A percentile compares a stretch with the other conserved stretches of the same genome.
These are phyloP conservation scores for Theobroma cacao DNA, from an alignment of 345 rosid genomes.

Conservation along the genomic window DNA sequence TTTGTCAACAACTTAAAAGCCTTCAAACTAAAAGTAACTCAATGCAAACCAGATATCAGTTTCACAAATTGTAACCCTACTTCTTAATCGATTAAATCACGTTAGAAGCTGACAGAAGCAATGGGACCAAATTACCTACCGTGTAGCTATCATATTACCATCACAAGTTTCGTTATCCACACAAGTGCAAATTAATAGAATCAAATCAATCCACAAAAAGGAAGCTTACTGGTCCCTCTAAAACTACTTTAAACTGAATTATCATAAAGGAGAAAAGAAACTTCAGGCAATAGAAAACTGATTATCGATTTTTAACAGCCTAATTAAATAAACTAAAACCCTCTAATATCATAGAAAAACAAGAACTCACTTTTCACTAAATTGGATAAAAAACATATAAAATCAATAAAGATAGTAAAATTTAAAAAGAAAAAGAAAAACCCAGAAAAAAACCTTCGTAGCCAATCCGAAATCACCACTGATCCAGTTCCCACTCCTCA, in stretches of 20 bases:
- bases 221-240: not conserved
- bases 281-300: not conserved
- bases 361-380: not conserved
- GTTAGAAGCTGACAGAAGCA: not conserved
- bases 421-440: not conserved
- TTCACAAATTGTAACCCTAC: not conserved
- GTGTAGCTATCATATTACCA: not conserved
- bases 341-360: not conserved
- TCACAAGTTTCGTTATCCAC: not conserved
- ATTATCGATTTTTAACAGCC: not conserved
- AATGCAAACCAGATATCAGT: not conserved
- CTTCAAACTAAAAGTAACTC: not conserved
- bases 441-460: conserved; percentile 58
- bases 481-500: conserved; percentile 75
- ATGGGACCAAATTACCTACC: not conserved
- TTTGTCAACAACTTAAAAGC: not conserved
- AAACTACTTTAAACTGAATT: not conserved
- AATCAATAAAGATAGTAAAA: not conserved
- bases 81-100: not conserved
- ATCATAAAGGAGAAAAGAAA: not conserved
- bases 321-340: not conserved
- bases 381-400: not conserved
- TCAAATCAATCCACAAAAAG: not conserved
- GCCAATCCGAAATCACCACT: conserved; percentile 54
- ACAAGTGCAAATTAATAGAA: not conserved